These are phyloP conservation scores for Astraeus odoratus DNA, from an alignment of 768 basidiomycete genomes.

Conservation along the genomic window DNA sequence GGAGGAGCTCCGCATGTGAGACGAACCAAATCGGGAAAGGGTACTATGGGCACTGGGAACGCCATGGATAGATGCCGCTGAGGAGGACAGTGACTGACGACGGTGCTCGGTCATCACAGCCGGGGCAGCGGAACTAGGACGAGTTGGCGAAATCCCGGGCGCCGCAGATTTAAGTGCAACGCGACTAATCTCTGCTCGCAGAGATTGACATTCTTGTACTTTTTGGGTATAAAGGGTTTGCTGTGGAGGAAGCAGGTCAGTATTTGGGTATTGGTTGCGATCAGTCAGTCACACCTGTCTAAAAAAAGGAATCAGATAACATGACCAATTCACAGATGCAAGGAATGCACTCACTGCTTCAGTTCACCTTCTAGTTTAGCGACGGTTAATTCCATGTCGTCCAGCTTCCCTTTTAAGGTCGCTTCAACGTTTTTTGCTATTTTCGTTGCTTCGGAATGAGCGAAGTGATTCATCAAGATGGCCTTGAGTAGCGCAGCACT, in stretches of 20 bases:
- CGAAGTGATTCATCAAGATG: conserved; percentile 75
- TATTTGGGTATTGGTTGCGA: conserved; percentile 5
- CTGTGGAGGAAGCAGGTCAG: conserved; percentile 30
- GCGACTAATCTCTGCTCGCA: conserved; percentile 60
- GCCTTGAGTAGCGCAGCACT: conserved; percentile 76
- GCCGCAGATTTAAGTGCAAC: conserved; percentile 30
- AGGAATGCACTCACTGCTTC: conserved; percentile 49
- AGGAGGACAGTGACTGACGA: conserved; percentile 26
- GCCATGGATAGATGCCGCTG: conserved; percentile 29
- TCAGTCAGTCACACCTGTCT: conserved; percentile 44
- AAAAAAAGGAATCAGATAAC: conserved; percentile 20
- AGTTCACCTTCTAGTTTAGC: conserved; percentile 63
- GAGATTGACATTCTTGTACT: conserved; percentile 62
- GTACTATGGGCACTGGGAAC: conserved; percentile 41
- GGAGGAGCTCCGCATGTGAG: conserved; percentile 54
- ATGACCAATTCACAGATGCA: conserved; percentile 2
- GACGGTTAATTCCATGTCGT: conserved; percentile 53
- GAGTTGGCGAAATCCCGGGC: conserved; percentile 17
- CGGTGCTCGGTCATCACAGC: conserved; percentile 15
- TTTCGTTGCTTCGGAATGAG: conserved; percentile 73
- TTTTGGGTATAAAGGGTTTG: conserved; percentile 57
- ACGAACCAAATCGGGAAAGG: conserved; percentile 45
- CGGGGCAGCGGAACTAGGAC: conserved; percentile 24
- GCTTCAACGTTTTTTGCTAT: conserved; percentile 56
- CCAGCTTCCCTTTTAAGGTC: conserved; percentile 56